phyloP scores from a whole-genome alignment of 2,329 filamentous ascomycete genomes.

The Neobulgaria alba region DNA sequence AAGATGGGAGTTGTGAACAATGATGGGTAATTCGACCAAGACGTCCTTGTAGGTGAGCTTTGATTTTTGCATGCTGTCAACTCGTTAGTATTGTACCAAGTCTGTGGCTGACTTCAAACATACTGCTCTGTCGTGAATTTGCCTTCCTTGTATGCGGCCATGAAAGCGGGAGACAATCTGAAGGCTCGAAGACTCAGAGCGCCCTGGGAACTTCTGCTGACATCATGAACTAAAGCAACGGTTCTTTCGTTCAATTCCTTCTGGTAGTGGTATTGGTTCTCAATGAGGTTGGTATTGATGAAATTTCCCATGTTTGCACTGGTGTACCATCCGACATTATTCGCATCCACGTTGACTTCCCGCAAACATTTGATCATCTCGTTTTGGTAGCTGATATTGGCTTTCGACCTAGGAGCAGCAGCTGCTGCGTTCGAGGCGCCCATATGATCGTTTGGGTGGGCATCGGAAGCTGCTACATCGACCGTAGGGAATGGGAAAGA shows the following conservation, averaged over 20 bases:
- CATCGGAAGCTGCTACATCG: constrained; percentile 59
- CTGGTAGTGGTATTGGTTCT: constrained; percentile 98
- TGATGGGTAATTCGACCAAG: constrained; percentile 79
- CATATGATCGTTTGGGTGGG: constrained; percentile 61
- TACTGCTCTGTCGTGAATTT: constrained; percentile 97
- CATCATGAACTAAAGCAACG: constrained; percentile 86
- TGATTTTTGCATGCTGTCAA: constrained; percentile 76
- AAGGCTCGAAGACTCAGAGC: constrained; percentile 85
- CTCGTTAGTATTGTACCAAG: constrained; percentile 8
- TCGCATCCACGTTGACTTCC: constrained; percentile 97
- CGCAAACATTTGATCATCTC: constrained; percentile 97
- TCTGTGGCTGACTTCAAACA: constrained; percentile 27
- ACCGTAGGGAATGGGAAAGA: constrained; percentile 85
- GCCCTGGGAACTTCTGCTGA: constrained; percentile 89
- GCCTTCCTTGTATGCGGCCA: constrained; percentile 84
- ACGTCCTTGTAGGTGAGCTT: constrained; percentile 92
- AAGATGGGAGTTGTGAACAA: constrained; percentile 94
- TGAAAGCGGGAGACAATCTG: constrained; percentile 78
- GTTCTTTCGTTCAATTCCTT: constrained; percentile 81
- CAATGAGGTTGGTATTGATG: constrained; percentile 86
- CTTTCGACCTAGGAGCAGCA: constrained; percentile 84
- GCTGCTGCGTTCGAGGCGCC: constrained; percentile 66
- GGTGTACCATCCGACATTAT: constrained; percentile 97
- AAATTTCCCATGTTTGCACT: constrained; percentile 99
- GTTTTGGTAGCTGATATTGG: constrained; percentile 78